phyloP scores from a whole-genome alignment of 257 asterid genomes.

The Leonotis leonurus region DNA sequence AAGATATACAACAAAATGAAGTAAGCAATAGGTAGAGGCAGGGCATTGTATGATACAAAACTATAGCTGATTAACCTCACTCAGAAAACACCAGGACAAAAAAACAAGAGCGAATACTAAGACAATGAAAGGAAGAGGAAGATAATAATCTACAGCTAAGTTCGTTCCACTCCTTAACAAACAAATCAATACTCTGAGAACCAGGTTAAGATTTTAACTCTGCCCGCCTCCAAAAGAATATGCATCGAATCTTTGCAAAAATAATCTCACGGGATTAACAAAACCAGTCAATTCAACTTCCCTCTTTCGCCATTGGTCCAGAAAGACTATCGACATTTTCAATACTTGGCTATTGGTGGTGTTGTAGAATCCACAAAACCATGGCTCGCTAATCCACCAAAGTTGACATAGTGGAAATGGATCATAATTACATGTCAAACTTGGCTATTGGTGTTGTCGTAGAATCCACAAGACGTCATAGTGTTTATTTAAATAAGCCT shows the following conservation, averaged over 20 bases:
- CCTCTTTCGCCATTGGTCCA: slow-evolving; percentile 16
- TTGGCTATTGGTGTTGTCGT: no score
- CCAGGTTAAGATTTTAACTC: no score
- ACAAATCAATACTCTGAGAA: slow-evolving; percentile 52
- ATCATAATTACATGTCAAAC: slow-evolving; percentile 4
- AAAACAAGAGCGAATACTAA: slow-evolving; percentile 22
- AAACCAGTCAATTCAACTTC: slow-evolving; percentile 25
- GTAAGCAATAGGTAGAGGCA: slow-evolving; percentile 17
- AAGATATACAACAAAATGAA: slow-evolving; percentile 44
- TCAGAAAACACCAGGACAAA: slow-evolving; percentile 23
- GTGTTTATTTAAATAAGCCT: slow-evolving; percentile 48
- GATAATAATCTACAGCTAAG: slow-evolving; percentile 25
- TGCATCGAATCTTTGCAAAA: slow-evolving; percentile 38
- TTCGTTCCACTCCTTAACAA: slow-evolving; percentile 35
- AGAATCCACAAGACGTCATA: background rate
- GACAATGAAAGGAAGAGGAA: slow-evolving; percentile 9
- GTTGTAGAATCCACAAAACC: slow-evolving; percentile 6
- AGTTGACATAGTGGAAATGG: slow-evolving; percentile 8
- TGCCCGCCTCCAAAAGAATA: slow-evolving; percentile 78
- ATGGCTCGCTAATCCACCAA: slow-evolving; percentile 5
- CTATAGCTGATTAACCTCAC: slow-evolving; percentile 39
- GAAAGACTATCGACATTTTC: background rate
- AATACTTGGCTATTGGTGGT: slow-evolving; percentile 5
- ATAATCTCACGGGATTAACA: slow-evolving; percentile 22
- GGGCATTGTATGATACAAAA: slow-evolving; percentile 20